Conservation (phyloP, 202 grass and related monocot species). For the Setaria italica region DNA sequence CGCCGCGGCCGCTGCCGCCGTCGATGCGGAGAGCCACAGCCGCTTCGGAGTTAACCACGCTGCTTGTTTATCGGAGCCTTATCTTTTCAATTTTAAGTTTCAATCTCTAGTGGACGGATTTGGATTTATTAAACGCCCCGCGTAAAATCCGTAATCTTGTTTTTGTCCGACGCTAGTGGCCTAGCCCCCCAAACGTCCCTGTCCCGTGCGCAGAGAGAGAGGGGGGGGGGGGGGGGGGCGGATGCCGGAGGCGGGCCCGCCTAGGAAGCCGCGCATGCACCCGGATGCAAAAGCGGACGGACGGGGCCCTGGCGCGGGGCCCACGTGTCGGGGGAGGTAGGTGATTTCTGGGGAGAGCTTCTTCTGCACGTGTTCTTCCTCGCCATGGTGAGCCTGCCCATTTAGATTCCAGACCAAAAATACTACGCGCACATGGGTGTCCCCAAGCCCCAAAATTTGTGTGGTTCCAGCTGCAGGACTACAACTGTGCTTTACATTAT, state of each 20-base stretch:
- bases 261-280: slow-evolving; percentile 18
- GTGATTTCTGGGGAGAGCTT: slow-evolving; percentile 55
- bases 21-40: slow-evolving; percentile 58
- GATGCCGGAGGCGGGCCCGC: not conserved
- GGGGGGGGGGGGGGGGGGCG: too few relatives aligned
- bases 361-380: slow-evolving; percentile 51
- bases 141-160: not conserved
- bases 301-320: not conserved
- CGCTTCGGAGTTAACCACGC: slow-evolving; percentile 38
- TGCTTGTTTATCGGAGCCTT: not conserved
- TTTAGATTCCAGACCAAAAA: slow-evolving; percentile 18
- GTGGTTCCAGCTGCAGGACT: not conserved
- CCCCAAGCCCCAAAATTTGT: not conserved
- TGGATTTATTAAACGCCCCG: slow-evolving; percentile 15
- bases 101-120: not conserved
- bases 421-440: slow-evolving; percentile 28
- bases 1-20: slow-evolving; percentile 38
- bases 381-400: not conserved
- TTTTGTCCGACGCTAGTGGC: not conserved
- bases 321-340: slow-evolving; percentile 43
- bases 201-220: not conserved
- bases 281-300: not conserved
- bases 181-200: not conserved
- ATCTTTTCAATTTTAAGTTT: not conserved
- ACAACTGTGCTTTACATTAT: not conserved